Conservation (phyloP, 2,329 filamentous ascomycete genomes). For the Venturia aucupariae region DNA sequence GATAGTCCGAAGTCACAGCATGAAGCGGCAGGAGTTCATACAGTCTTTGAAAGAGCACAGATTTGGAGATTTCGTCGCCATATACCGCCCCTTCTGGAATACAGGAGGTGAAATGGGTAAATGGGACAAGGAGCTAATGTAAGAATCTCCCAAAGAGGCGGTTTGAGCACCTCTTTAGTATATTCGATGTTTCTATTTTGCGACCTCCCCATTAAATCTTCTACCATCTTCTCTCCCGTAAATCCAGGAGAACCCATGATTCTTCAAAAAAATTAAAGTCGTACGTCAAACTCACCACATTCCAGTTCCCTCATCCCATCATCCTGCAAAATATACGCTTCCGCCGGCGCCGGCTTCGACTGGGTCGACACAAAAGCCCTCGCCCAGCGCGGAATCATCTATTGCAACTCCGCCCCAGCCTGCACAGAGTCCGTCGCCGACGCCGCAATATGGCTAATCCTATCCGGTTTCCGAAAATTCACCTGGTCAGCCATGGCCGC, state of each 20-base stretch:
- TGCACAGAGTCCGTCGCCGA: constrained; percentile 66
- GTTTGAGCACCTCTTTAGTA: no score
- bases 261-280: no score
- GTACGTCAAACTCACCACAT: background rate
- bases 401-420: constrained; percentile 64
- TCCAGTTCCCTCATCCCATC: constrained; percentile 37
- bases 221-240: no score
- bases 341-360: constrained; percentile 54
- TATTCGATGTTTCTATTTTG: no score
- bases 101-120: constrained; percentile 57
- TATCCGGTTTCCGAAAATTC: constrained; percentile 60
- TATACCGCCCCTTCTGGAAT: constrained; percentile 53
- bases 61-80: constrained; percentile 37
- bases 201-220: no score
- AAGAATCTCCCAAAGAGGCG: background rate
- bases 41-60: constrained; percentile 27
- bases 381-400: constrained; percentile 53
- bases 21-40: constrained; percentile 32
- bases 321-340: constrained; percentile 48
- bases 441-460: constrained; percentile 58
- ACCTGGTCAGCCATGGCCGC: constrained; percentile 55
- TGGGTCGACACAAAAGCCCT: constrained; percentile 53
- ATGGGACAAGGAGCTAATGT: constrained; percentile 51
- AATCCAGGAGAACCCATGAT: no score
- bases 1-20: constrained; percentile 31